Percentiles rank a stretch among this genome's conserved stretches.
These are phyloP conservation scores for Celoporthe dispersa DNA, from an alignment of 2,329 filamentous ascomycete genomes.

Conservation along the genomic window DNA sequence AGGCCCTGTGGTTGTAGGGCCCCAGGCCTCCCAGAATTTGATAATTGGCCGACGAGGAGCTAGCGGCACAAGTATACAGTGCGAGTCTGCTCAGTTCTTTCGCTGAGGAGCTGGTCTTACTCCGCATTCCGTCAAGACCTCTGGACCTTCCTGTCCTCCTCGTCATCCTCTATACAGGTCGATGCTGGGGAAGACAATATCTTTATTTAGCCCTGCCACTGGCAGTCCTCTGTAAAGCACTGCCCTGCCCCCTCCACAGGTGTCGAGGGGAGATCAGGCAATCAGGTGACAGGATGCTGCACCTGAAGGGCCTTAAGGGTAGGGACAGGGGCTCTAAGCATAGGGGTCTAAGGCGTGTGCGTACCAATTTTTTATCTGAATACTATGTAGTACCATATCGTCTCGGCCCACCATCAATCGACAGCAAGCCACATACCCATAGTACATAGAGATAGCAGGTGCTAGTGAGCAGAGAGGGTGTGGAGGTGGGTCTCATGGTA, in stretches of 20 bases:
- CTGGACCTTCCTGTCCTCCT: background rate
- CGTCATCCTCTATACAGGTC: background rate
- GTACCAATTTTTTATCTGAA: background rate
- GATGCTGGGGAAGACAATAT: background rate
- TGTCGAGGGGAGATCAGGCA: background rate
- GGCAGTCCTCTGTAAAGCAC: background rate
- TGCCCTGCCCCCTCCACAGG: too few relatives aligned
- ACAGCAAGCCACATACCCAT: background rate
- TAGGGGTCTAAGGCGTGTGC: background rate
- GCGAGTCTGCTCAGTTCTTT: background rate
- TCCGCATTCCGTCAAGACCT: background rate
- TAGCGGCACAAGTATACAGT: slow-evolving; percentile 1
- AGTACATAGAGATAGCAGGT: background rate
- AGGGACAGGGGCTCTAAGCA: background rate
- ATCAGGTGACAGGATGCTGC: background rate
- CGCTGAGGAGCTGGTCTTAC: background rate
- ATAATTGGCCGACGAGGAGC: background rate
- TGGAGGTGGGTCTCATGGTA: slow-evolving; percentile 1
- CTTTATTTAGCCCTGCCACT: background rate
- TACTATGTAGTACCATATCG: background rate
- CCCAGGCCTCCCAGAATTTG: background rate
- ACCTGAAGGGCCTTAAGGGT: background rate
- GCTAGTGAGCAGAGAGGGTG: background rate
- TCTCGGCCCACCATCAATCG: background rate
- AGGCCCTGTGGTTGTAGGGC: background rate